These are phyloP conservation scores for Mallotus japonicus DNA, from an alignment of 441 rosid species.

Conservation along the genomic window DNA sequence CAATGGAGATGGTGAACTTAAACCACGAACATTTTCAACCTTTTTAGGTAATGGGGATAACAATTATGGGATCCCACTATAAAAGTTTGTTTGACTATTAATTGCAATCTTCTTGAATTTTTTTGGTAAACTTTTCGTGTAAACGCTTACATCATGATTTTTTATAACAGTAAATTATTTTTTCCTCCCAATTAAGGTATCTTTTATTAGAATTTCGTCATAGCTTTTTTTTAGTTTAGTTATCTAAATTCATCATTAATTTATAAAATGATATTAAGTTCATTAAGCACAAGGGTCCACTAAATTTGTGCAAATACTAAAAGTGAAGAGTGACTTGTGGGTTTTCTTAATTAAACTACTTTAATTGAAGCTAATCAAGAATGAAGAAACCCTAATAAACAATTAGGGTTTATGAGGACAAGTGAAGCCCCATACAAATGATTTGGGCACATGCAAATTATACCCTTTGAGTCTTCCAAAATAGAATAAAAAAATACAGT, in stretches of 20 bases:
- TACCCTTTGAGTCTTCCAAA: slow-evolving; percentile 30
- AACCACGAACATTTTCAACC: not conserved
- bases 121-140: not conserved
- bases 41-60: slow-evolving; percentile 19
- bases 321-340: slow-evolving; percentile 3
- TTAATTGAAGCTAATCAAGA: slow-evolving; percentile 28
- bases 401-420: slow-evolving; percentile 31
- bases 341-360: slow-evolving; percentile 11
- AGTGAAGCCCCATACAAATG: slow-evolving; percentile 50
- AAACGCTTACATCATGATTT: not conserved
- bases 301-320: not conserved
- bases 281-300: not conserved
- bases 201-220: not conserved
- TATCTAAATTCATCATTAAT: not conserved
- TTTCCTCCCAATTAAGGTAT: no score
- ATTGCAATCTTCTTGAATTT: not conserved
- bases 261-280: not conserved
- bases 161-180: not conserved
- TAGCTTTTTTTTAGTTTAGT: not conserved
- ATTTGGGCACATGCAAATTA: slow-evolving; percentile 51
- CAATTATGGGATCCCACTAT: slow-evolving; percentile 14
- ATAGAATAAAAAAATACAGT: slow-evolving; percentile 33
- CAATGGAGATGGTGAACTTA: slow-evolving; percentile 3
- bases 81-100: slow-evolving; percentile 15
- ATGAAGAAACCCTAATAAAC: slow-evolving; percentile 25